These are phyloP conservation scores for Penicillium sp. DNA, from an alignment of 2,329 filamentous ascomycete genomes.

Conservation along the genomic window DNA sequence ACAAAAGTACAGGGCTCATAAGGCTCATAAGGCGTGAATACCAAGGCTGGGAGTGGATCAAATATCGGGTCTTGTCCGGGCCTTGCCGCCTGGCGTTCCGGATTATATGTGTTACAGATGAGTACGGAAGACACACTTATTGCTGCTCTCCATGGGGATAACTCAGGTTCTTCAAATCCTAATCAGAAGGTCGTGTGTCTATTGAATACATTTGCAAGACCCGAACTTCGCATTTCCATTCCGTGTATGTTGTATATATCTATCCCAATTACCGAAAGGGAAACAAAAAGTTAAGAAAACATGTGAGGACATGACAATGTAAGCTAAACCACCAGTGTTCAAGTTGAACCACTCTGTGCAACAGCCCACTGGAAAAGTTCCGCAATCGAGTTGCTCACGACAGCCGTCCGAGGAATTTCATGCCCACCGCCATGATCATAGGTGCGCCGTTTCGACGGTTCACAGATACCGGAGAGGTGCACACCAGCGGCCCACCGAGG, in stretches of 20 bases:
- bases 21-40: not conserved
- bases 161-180: not conserved
- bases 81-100: no score
- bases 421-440: slow-evolving; percentile 44
- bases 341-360: not conserved
- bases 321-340: not conserved
- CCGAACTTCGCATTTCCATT: not conserved
- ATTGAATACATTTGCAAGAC: not conserved
- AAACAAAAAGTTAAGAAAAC: not conserved
- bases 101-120: not conserved
- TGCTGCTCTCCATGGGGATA: not conserved
- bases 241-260: not conserved
- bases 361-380: slow-evolving; percentile 32
- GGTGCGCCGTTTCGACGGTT: slow-evolving; percentile 23
- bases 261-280: not conserved
- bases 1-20: no score
- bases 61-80: not conserved
- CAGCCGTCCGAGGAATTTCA: slow-evolving; percentile 39
- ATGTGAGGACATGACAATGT: not conserved
- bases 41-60: not conserved
- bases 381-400: slow-evolving; percentile 32
- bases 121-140: not conserved
- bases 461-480: slow-evolving; percentile 37
- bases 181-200: not conserved
- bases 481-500: slow-evolving; percentile 38